Conservation (phyloP, 306 rosid species). For the Inga laurina region DNA sequence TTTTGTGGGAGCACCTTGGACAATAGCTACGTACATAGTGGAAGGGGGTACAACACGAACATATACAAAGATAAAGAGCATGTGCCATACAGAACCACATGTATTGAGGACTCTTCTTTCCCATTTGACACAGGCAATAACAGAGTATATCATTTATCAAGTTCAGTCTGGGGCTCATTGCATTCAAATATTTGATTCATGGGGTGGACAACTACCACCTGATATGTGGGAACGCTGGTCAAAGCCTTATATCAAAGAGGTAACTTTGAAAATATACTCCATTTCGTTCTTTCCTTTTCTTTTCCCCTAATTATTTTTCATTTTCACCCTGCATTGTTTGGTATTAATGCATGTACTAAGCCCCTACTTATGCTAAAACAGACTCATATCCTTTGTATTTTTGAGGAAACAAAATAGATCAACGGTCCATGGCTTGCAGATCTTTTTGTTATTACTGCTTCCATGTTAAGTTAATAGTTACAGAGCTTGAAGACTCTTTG, state of each 20-base stretch:
- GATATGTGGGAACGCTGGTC: slow-evolving; percentile 97
- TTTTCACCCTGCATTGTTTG: slow-evolving; percentile 5
- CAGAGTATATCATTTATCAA: slow-evolving; percentile 84
- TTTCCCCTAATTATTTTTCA: not conserved
- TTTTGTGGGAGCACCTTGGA: slow-evolving; percentile 99
- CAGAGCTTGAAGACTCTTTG: slow-evolving; percentile 12
- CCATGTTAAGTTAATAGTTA: not conserved
- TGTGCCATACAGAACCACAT: slow-evolving; percentile 94
- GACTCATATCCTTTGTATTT: not conserved
- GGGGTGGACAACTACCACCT: slow-evolving; percentile 99
- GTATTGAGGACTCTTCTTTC: slow-evolving; percentile 82
- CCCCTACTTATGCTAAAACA: not conserved
- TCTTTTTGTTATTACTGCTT: not conserved
- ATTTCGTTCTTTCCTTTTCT: not conserved
- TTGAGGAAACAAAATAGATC: not conserved
- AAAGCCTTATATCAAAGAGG: slow-evolving; percentile 92
- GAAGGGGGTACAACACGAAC: slow-evolving; percentile 97
- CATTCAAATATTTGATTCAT: slow-evolving; percentile 97
- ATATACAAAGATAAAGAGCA: slow-evolving; percentile 83
- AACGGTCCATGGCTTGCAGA: not conserved
- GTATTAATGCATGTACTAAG: slow-evolving; percentile 14
- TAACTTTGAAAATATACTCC: slow-evolving; percentile 27
- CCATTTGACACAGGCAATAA: slow-evolving; percentile 83
- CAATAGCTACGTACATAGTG: slow-evolving; percentile 91
- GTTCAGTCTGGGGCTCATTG: slow-evolving; percentile 95